phyloP scores from a whole-genome alignment of 176 grass and related monocot species.

The Dactylis glomerata region DNA sequence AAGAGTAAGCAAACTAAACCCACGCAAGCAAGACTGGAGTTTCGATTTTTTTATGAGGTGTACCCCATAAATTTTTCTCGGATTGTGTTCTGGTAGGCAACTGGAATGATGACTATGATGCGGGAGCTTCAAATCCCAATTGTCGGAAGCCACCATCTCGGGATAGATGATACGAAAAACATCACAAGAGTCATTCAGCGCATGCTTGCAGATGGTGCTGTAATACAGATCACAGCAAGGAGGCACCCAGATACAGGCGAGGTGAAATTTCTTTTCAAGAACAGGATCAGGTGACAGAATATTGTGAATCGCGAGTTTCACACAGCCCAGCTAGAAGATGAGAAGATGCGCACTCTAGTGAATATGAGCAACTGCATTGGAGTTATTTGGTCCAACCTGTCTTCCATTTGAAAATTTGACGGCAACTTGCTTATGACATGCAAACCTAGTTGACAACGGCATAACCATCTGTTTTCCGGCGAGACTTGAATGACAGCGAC shows the following conservation, averaged over 20 bases:
- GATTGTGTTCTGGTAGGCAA: slow-evolving; percentile 51
- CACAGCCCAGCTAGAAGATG: background rate
- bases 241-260: slow-evolving; percentile 38
- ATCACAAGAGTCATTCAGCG: slow-evolving; percentile 76
- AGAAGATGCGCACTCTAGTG: background rate
- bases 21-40: background rate
- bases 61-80: background rate
- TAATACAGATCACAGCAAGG: slow-evolving; percentile 71
- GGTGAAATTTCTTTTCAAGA: slow-evolving; percentile 73
- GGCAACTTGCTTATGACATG: background rate
- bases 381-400: background rate
- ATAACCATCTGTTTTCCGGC: background rate
- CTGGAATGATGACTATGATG: slow-evolving; percentile 93
- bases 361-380: background rate
- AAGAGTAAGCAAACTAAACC: slow-evolving; percentile 45
- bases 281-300: slow-evolving; percentile 47
- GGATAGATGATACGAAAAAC: slow-evolving; percentile 89
- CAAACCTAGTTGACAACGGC: background rate
- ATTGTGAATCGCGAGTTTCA: background rate
- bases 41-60: background rate
- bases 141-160: slow-evolving; percentile 80
- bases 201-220: slow-evolving; percentile 68
- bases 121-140: slow-evolving; percentile 66
- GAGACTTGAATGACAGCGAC: background rate
- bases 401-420: background rate